Base-by-base conservation (phyloP, 495 filamentous ascomycete species). In the Neurospora sp. region DNA sequence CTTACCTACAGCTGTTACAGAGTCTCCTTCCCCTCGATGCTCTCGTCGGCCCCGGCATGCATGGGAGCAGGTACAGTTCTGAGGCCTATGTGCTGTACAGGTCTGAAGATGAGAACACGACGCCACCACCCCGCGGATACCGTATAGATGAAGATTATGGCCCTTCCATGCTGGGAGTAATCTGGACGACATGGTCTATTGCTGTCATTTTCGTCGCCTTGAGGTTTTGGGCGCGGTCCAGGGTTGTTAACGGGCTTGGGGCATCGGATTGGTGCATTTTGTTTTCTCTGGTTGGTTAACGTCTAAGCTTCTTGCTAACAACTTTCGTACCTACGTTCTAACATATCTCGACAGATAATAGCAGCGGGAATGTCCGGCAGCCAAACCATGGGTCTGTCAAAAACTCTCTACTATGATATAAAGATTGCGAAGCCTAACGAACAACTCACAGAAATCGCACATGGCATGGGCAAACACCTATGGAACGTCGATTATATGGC, bases 391-490 rank as follows among this genome's bases (percentile, higher is more conserved):
- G 41, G 76, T 78, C 2, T 59, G 76, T 75, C 3, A 35, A n/a
- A 8, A 53, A 31, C 20, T 3, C n/a, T 10, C 31, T 45, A 14
- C 4, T 20, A 7, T n/a, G 70, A 70, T 16, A 7, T 16, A 16
- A 61, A 8, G 53, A 61, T 3, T 4, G 12, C 22, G 59, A 45
- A 20, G 35, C 69, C 35, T 71, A 39, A 42, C n/a, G n/a, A 40
- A 17, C 3, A 40, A 17, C 3, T 10, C n/a, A 27, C 69, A 76
- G 78, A 78, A 70, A 61, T 42, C 27, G 44, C 38, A 9, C 42
- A 76, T 73, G 77, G 77, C 12, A 61, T 77, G 71, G 77, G 78
- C 0, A 75, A 72, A 65, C 77, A 80, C 70, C 1, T 74, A 4
- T 75, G 68, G 40, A 76, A 80, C 39, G 41, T 79, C 38, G 40